A percentile compares a stretch with the other conserved stretches of the same genome.
Evolutionary conservation across 495 filamentous ascomycete genomes (phyloP).

Genomic region (Penicillium soppii): DNA sequence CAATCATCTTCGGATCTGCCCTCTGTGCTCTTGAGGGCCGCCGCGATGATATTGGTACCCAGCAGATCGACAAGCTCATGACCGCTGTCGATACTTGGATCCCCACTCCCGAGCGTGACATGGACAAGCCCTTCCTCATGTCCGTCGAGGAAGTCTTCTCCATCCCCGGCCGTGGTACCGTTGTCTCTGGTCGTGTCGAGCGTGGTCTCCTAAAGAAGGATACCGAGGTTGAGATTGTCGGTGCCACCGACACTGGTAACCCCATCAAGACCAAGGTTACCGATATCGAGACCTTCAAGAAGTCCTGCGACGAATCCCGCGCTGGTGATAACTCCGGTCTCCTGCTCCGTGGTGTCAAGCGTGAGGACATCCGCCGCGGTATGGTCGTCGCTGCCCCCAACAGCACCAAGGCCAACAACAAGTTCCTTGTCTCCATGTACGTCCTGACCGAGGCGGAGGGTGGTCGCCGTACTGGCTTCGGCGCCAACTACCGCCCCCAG

Average conservation of each 20-base stretch:
- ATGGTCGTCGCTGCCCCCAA: conserved; percentile 88
- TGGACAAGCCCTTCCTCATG: conserved; percentile 98
- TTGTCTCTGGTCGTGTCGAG: conserved; percentile 95
- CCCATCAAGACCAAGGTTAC: conserved; percentile 98
- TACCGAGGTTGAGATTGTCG: conserved; percentile 87
- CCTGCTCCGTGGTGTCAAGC: conserved; percentile 87
- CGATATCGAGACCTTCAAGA: conserved; percentile 99
- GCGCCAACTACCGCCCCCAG: conserved; percentile 91
- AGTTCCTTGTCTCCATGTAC: conserved; percentile 95
- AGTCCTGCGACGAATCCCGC: conserved; percentile 88
- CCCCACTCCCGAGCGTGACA: conserved; percentile 83
- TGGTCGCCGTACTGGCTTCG: conserved; percentile 92
- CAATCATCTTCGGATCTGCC: conserved; percentile 93
- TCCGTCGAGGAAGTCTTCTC: conserved; percentile 98
- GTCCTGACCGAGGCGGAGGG: conserved; percentile 97
- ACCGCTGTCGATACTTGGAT: conserved; percentile 94
- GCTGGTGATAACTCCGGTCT: conserved; percentile 99
- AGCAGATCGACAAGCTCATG: conserved; percentile 86
- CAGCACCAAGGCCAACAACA: conserved; percentile 72
- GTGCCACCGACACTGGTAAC: conserved; percentile 55
- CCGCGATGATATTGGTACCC: conserved; percentile 78
- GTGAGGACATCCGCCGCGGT: conserved; percentile 89
- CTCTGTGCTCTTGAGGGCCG: conserved; percentile 91
- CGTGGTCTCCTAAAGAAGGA: conserved; percentile 91
- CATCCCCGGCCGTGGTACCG: conserved; percentile 94